Evolutionary conservation across 2,329 filamentous ascomycete species (phyloP).

Genomic region (Alternaria alternata): DNA sequence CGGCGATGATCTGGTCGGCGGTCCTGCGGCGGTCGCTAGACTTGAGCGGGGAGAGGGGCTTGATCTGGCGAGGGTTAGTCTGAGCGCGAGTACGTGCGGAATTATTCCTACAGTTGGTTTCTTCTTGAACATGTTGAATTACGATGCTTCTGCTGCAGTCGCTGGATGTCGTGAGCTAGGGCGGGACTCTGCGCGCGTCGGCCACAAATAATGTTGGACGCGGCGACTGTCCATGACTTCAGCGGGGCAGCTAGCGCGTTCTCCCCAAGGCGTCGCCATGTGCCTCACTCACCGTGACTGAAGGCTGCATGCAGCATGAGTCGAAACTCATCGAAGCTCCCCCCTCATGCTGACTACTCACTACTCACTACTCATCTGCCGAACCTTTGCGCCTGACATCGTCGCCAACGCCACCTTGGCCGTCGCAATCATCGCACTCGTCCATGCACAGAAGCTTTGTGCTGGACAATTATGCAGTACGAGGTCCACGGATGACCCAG

Average conservation of each 20-base stretch:
- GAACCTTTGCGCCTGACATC: not conserved
- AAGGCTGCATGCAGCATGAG: not conserved
- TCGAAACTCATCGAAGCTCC: not conserved
- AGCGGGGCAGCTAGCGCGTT: constrained; percentile 21
- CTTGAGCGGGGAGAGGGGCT: constrained; percentile 70
- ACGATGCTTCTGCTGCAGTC: not conserved
- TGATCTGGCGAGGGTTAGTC: constrained; percentile 61
- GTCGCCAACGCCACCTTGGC: not conserved
- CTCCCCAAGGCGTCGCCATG: not conserved
- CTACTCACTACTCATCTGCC: not conserved
- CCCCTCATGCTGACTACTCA: not conserved
- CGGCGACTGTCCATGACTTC: constrained; percentile 19
- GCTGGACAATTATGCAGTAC: not conserved
- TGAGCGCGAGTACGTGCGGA: not conserved
- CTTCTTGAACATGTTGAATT: constrained; percentile 68
- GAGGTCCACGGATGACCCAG: constrained; percentile 3
- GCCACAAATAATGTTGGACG: not conserved
- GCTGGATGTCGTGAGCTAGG: not conserved
- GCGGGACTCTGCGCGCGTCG: not conserved
- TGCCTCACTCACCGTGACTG: not conserved
- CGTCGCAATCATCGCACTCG: not conserved
- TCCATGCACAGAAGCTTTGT: not conserved
- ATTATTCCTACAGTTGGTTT: constrained; percentile 62
- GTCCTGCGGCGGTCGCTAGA: constrained; percentile 73
- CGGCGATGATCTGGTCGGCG: constrained; percentile 71